Conservation (phyloP, 805 yeast genomes). For the Barnettozyma salicaria region DNA sequence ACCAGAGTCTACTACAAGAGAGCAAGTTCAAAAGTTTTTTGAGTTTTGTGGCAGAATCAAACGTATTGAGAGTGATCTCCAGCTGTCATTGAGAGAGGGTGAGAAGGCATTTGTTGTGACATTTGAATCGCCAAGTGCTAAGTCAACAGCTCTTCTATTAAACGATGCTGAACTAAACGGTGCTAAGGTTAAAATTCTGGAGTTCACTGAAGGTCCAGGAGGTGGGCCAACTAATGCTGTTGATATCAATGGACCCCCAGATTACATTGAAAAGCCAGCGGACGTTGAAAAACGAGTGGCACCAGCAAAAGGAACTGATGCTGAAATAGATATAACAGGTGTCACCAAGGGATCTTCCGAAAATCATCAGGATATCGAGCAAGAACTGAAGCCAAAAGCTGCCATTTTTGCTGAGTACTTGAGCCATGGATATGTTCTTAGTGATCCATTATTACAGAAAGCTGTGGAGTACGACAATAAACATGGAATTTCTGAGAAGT, state of each 20-base stretch:
- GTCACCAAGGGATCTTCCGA: constrained; percentile 12
- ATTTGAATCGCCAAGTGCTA: constrained; percentile 55
- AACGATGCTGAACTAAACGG: constrained; percentile 73
- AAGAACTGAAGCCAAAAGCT: constrained; percentile 72
- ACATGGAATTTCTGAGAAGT: constrained; percentile 53
- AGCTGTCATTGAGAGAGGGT: constrained; percentile 7
- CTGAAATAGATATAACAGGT: neutral
- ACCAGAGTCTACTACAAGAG: constrained; percentile 7
- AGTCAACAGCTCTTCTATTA: constrained; percentile 62
- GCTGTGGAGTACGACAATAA: constrained; percentile 60
- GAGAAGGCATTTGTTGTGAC: constrained; percentile 34
- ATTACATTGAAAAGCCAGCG: constrained; percentile 10
- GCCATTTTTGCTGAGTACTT: constrained; percentile 72
- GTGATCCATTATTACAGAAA: constrained; percentile 54
- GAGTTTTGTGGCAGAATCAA: constrained; percentile 62
- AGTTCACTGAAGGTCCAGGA: constrained; percentile 24
- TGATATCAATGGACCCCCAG: constrained; percentile 8
- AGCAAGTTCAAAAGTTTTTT: constrained; percentile 44
- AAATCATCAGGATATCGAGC: constrained; percentile 44
- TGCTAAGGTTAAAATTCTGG: constrained; percentile 41
- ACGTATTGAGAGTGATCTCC: constrained; percentile 16
- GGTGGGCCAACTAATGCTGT: constrained; percentile 8
- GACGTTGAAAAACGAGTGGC: constrained; percentile 1
- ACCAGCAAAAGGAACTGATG: constrained; percentile 1
- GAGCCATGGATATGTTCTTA: constrained; percentile 63